These are phyloP conservation scores for Aphanomyces euteiches DNA, from an alignment of 352 stramenopile species.

Conservation along the genomic window DNA sequence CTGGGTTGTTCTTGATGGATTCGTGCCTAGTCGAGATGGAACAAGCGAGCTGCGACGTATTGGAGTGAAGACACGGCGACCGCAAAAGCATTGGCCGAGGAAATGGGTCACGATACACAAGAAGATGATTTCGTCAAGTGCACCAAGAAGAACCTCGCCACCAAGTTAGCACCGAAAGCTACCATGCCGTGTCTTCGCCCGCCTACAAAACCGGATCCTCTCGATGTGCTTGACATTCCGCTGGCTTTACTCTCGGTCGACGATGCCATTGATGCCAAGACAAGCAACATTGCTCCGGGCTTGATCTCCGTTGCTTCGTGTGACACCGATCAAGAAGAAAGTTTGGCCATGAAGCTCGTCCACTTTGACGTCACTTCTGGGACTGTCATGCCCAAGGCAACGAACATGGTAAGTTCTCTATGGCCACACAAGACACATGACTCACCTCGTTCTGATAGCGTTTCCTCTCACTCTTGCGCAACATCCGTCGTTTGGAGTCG, in stretches of 20 bases:
- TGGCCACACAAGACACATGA: neutral
- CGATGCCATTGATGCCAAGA: neutral
- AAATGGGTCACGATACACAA: neutral
- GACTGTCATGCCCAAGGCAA: neutral
- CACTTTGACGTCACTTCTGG: conserved; percentile 9
- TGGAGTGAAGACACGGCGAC: conserved; percentile 24
- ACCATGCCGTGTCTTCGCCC: neutral
- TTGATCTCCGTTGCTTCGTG: conserved; percentile 23
- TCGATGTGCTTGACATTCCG: neutral
- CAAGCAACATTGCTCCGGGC: neutral
- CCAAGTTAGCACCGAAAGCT: conserved; percentile 6
- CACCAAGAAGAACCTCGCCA: conserved; percentile 22
- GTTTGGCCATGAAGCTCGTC: conserved; percentile 23
- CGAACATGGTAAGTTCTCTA: conserved; percentile 14
- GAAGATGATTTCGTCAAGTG: neutral
- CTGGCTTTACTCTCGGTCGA: neutral
- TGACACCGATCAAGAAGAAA: conserved; percentile 21
- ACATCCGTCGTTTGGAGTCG: conserved; percentile 18
- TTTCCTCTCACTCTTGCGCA: conserved; percentile 19
- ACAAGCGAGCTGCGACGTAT: conserved; percentile 19
- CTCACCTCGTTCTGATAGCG: conserved; percentile 7
- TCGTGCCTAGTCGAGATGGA: conserved; percentile 11
- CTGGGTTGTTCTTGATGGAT: neutral
- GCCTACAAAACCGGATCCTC: neutral
- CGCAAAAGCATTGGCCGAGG: conserved; percentile 6